Evolutionary conservation across 306 rosid species (phyloP).

Genomic region (Senna siamea): DNA sequence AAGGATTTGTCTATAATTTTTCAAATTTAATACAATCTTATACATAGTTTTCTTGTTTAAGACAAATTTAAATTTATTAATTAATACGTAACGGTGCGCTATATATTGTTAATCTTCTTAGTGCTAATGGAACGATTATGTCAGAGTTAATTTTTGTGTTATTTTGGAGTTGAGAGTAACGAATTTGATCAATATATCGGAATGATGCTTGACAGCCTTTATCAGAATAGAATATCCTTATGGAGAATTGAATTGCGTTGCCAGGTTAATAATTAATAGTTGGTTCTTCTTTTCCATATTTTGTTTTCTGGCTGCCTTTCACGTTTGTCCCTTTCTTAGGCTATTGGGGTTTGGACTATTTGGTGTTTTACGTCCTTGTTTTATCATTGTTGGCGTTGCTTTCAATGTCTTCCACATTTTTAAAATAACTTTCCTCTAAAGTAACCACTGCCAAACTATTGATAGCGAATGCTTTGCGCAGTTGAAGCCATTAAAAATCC

Average conservation of each 20-base stretch:
- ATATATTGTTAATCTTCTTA: too few species aligned
- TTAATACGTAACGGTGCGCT: too few species aligned
- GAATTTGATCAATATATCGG: background rate
- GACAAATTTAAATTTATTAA: too few species aligned
- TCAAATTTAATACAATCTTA: too few species aligned
- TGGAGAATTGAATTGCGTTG: slow-evolving; percentile 21
- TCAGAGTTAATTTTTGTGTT: background rate
- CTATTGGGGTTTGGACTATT: slow-evolving; percentile 3
- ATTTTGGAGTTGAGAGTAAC: background rate
- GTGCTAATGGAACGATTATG: too few species aligned
- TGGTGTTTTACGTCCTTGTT: background rate
- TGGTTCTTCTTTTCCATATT: background rate
- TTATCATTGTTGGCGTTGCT: slow-evolving; percentile 34
- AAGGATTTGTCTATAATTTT: background rate
- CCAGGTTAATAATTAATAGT: slow-evolving; percentile 4
- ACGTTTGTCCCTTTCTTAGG: slow-evolving; percentile 43
- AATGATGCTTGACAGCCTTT: slow-evolving; percentile 8
- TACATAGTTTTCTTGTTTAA: too few species aligned
- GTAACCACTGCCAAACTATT: background rate
- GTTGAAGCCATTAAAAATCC: background rate
- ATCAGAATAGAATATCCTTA: slow-evolving; percentile 39
- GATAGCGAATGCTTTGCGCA: background rate
- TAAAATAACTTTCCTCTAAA: background rate
- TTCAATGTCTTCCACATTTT: slow-evolving; percentile 26
- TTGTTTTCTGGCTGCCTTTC: slow-evolving; percentile 48